These are phyloP conservation scores for Talaromyces sp. DNA, from an alignment of 2,329 filamentous ascomycete genomes.

Conservation along the genomic window DNA sequence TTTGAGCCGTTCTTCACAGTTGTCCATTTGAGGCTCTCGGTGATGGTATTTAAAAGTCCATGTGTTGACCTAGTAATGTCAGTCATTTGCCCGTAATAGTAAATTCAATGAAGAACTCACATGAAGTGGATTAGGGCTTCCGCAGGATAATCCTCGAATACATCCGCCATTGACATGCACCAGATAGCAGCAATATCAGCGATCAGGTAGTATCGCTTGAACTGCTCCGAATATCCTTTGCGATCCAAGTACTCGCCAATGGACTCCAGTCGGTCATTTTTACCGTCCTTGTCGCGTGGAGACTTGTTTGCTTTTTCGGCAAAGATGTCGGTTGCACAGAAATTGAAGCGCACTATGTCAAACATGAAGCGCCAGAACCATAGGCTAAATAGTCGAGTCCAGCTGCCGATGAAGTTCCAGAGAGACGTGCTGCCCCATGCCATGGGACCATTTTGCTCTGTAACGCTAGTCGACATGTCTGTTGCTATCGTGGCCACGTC, in stretches of 20 bases:
- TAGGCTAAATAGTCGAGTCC: neutral
- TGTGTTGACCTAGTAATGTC: slow-evolving; percentile 7
- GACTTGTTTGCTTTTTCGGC: neutral
- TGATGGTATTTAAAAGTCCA: neutral
- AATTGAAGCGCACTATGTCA: slow-evolving; percentile 12
- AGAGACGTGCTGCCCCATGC: slow-evolving; percentile 11
- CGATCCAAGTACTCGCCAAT: slow-evolving; percentile 11
- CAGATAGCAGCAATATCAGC: slow-evolving; percentile 1
- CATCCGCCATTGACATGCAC: slow-evolving; percentile 5
- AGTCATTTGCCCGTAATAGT: neutral
- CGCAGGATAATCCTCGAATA: slow-evolving; percentile 2
- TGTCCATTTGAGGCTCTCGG: slow-evolving; percentile 2
- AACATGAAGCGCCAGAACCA: slow-evolving; percentile 16
- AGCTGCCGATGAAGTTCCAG: neutral
- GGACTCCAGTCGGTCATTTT: neutral
- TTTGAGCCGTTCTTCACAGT: slow-evolving; percentile 12
- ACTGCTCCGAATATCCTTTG: slow-evolving; percentile 11
- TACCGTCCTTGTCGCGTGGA: neutral
- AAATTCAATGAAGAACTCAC: neutral
- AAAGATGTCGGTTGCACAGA: slow-evolving; percentile 5
- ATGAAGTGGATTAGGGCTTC: slow-evolving; percentile 10
- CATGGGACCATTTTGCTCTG: neutral
- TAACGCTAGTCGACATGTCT: slow-evolving; percentile 11
- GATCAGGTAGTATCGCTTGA: slow-evolving; percentile 6
- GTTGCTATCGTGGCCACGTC: neutral